Conservation (phyloP, 2,329 filamentous ascomycete species). For the Fonsecaea pugnacius region DNA sequence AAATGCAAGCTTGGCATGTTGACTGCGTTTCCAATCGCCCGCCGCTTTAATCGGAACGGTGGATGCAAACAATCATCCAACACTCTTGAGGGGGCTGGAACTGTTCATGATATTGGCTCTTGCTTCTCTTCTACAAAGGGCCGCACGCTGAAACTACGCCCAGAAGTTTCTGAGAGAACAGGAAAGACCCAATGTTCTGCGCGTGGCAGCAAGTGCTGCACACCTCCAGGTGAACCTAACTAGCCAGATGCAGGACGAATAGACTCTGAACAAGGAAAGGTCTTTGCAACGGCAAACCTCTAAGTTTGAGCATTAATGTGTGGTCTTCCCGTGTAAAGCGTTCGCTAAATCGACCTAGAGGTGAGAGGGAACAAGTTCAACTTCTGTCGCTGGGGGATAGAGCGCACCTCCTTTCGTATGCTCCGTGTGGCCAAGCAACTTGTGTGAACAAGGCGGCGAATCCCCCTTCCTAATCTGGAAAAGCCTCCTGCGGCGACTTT, state of each 20-base stretch:
- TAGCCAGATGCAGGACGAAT: not conserved
- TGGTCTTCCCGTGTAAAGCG: too few species aligned
- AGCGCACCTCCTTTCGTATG: not conserved
- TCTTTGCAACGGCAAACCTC: not conserved
- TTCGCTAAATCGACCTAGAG: too few species aligned
- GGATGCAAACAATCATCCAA: too few species aligned
- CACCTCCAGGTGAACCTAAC: not conserved
- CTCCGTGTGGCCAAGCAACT: not conserved
- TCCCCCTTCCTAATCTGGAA: not conserved
- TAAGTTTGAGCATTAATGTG: too few species aligned
- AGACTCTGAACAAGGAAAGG: not conserved
- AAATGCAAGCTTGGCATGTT: not conserved
- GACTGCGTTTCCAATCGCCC: not conserved
- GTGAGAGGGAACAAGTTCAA: too few species aligned
- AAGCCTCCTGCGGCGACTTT: slow-evolving; percentile 2
- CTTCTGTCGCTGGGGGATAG: too few species aligned
- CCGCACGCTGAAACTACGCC: not conserved
- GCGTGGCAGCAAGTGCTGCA: not conserved
- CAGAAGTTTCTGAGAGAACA: not conserved
- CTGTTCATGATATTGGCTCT: too few species aligned
- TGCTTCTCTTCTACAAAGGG: not conserved
- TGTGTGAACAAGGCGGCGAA: not conserved
- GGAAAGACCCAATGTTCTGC: not conserved
- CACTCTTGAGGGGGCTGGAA: too few species aligned
- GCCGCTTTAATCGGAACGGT: not conserved